Conservation (phyloP, 108 stramenopile genomes). For the Nitzschia sp. region DNA sequence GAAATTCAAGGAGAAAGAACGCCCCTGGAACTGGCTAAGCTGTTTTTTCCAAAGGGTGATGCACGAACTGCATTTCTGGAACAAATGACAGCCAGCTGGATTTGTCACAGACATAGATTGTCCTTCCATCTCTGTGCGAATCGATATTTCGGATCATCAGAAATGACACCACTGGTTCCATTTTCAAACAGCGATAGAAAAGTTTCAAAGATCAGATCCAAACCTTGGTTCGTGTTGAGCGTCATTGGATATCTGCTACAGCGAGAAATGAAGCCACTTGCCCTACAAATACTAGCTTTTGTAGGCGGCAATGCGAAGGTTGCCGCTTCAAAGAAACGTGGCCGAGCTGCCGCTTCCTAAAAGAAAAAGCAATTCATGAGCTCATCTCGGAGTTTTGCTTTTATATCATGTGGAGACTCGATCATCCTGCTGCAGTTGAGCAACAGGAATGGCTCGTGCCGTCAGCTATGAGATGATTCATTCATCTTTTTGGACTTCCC, state of each 20-base stretch:
- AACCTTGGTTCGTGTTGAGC: constrained; percentile 36
- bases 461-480: too few species aligned
- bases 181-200: constrained; percentile 33
- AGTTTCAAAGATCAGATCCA: constrained; percentile 7
- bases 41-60: not conserved
- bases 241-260: constrained; percentile 35
- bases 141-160: not conserved
- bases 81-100: not conserved
- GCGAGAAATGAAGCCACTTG: constrained; percentile 37
- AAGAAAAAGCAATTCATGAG: too few species aligned
- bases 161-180: constrained; percentile 10
- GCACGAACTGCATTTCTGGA: constrained; percentile 7
- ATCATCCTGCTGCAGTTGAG: too few species aligned
- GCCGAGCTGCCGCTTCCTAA: too few species aligned
- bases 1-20: constrained; percentile 16
- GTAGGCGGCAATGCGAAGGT: constrained; percentile 27
- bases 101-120: constrained; percentile 13
- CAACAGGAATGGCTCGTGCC: too few species aligned
- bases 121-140: constrained; percentile 1
- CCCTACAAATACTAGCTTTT: constrained; percentile 14
- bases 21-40: constrained; percentile 21
- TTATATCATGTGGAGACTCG: too few species aligned
- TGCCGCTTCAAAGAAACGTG: not conserved
- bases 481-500: too few species aligned
- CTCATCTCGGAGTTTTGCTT: too few species aligned